Base-by-base conservation (phyloP, 1,139 yeast genomes). In the Debaryomyces fabryi region DNA sequence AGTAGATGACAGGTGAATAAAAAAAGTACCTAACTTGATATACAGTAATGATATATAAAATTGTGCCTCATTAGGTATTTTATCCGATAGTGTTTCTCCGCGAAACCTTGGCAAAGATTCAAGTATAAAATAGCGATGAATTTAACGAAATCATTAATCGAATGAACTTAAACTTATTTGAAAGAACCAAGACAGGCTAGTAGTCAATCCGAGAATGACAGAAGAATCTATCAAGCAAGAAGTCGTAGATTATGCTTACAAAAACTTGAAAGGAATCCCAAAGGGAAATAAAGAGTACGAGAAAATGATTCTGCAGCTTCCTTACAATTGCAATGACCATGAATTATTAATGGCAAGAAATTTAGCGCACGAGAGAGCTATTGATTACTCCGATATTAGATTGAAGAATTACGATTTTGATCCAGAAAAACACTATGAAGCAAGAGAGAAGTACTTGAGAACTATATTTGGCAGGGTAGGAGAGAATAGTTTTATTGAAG, bases 381-480 rank as follows among this genome's bases (percentile, higher is more conserved):
- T 45, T 18, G 81, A 77, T 53, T 79, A 75, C 51, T 71, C 63
- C 2, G 56, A 58, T 29, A 68, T 79, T 41, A 65, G 78, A 42
- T 51, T 74, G 49, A 70, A 67, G 46, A 77, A 79, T 55, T 71
- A 59, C 52, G 63, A 62, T 18, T 53, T 52, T 43, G 65, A 63
- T 41, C 42, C 63, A 34, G 63, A 63, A 12, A 65, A 62, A 27
- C 72, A 45, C 37, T 33, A 27, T 60, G 52, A 59, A 24, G 80
- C 81, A 7, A 67, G 82, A 46, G 45, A 52, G 29, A 65, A 64
- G 8, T 67, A 68, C 56, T 56, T 81, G 34, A 50, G 53, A n/a
- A 64, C 61, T 39, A 65, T 81, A 30, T 74, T 81, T 53, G 85
- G 86, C 9, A 65, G 67, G 42, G 60, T 76, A 32, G 76, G 73